These are phyloP conservation scores for Leccinum sublutescens DNA, from an alignment of 768 basidiomycete species.

Conservation along the genomic window DNA sequence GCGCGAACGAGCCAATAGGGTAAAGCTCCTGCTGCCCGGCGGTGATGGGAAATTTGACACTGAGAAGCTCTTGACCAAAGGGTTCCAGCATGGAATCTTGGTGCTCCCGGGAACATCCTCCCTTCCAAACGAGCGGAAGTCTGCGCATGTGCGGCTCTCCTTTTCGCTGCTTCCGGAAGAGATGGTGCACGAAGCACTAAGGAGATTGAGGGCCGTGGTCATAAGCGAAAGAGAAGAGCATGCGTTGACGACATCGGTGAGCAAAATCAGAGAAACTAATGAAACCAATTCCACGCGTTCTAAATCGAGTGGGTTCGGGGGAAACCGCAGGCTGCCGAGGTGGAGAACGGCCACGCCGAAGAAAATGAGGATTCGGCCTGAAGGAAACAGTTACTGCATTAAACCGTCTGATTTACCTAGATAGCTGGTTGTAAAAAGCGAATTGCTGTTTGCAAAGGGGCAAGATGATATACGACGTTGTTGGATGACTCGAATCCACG, in stretches of 20 bases:
- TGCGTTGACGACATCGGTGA: background rate
- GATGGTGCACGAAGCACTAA: conserved; percentile 66
- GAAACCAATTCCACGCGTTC: too few species aligned
- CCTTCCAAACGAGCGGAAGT: conserved; percentile 61
- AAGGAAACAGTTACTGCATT: too few species aligned
- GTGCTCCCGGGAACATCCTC: conserved; percentile 78
- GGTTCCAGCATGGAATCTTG: conserved; percentile 74
- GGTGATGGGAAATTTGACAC: conserved; percentile 52
- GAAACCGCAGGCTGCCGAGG: too few species aligned
- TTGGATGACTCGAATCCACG: too few species aligned
- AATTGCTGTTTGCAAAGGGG: too few species aligned
- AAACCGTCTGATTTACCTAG: too few species aligned
- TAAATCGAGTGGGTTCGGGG: too few species aligned
- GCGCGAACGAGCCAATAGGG: conserved; percentile 33
- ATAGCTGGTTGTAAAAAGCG: too few species aligned
- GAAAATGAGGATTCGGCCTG: too few species aligned
- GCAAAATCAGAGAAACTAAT: too few species aligned
- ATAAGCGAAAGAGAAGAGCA: conserved; percentile 16
- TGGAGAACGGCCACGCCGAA: too few species aligned
- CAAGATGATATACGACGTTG: too few species aligned
- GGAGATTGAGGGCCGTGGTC: conserved; percentile 44
- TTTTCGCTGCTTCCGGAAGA: conserved; percentile 60
- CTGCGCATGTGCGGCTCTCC: conserved; percentile 68
- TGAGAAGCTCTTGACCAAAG: conserved; percentile 59
- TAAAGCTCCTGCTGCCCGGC: conserved; percentile 50